These are phyloP conservation scores for Tolypocladium capitatum DNA, from an alignment of 2,329 filamentous ascomycete genomes.

Conservation along the genomic window DNA sequence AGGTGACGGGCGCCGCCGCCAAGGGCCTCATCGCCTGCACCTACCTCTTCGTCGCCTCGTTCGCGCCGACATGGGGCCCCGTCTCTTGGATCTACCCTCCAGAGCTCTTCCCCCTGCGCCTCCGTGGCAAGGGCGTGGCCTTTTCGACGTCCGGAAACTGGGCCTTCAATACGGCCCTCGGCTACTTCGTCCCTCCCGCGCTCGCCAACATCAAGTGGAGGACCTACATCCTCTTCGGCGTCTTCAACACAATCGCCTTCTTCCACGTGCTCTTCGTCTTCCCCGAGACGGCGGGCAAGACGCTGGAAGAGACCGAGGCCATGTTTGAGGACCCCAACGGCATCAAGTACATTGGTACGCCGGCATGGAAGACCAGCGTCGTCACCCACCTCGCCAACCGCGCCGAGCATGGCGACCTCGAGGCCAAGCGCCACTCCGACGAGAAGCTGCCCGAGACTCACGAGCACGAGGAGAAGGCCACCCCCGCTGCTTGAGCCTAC, in stretches of 20 bases:
- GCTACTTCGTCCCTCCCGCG: conserved; percentile 23
- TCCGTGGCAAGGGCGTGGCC: conserved; percentile 40
- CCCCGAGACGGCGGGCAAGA: conserved; percentile 42
- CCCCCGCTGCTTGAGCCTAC: neutral
- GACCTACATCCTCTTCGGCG: conserved; percentile 38
- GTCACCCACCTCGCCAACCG: conserved; percentile 7
- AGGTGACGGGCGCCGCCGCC: conserved; percentile 27
- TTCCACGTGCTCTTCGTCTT: conserved; percentile 40
- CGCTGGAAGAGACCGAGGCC: conserved; percentile 37
- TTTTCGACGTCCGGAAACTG: conserved; percentile 33
- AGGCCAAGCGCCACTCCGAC: conserved; percentile 9
- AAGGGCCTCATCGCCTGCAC: conserved; percentile 54
- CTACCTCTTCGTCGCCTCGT: conserved; percentile 47
- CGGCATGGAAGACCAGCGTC: conserved; percentile 18
- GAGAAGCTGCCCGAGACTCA: conserved; percentile 8
- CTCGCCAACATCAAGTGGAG: conserved; percentile 32
- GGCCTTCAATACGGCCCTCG: conserved; percentile 27
- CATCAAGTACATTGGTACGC: conserved; percentile 16
- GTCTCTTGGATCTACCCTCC: conserved; percentile 44
- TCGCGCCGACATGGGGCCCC: conserved; percentile 33
- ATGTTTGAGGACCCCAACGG: conserved; percentile 30
- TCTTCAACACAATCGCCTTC: conserved; percentile 37
- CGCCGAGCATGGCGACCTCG: conserved; percentile 15
- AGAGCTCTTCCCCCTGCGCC: conserved; percentile 36
- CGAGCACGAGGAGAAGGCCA: conserved; percentile 6